Percentiles rank a stretch among this genome's conserved stretches.
Evolutionary conservation across 805 yeast genomes (phyloP).

Genomic region (Metschnikowia corniflorae): DNA sequence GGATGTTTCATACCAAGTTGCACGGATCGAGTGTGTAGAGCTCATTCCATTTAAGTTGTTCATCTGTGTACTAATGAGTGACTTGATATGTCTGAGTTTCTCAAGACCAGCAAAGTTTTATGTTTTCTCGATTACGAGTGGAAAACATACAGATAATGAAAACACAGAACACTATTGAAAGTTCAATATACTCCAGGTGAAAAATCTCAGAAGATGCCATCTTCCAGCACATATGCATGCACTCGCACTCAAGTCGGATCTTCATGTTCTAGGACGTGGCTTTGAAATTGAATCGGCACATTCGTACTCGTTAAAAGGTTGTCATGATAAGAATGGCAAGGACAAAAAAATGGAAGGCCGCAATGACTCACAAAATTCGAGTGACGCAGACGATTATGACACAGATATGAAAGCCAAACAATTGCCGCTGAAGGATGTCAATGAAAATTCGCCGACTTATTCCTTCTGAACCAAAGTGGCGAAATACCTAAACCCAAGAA

Average conservation of each 20-base stretch:
- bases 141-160: too few species aligned
- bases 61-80: too few species aligned
- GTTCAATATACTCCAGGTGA: slow-evolving; percentile 25
- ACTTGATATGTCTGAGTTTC: too few species aligned
- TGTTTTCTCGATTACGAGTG: too few species aligned
- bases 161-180: slow-evolving; percentile 5
- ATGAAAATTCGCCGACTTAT: too few species aligned
- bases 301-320: slow-evolving; percentile 27
- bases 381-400: slow-evolving; percentile 13
- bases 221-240: slow-evolving; percentile 33
- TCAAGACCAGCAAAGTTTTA: too few species aligned
- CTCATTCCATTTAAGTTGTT: too few species aligned
- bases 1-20: too few species aligned
- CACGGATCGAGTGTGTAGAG: too few species aligned
- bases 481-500: too few species aligned
- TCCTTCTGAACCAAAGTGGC: too few species aligned
- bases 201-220: slow-evolving; percentile 40
- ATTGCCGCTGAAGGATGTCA: slow-evolving; percentile 35
- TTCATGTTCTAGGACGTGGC: slow-evolving; percentile 35
- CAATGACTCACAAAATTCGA: slow-evolving; percentile 6
- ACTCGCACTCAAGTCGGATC: slow-evolving; percentile 33
- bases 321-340: background rate
- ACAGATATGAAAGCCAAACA: slow-evolving; percentile 21
- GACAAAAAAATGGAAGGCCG: background rate
- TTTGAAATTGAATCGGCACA: slow-evolving; percentile 41